Percentiles rank a stretch among this genome's conserved stretches.
phyloP scores from a whole-genome alignment of 331 rosid genomes.

The Quercus lobata region DNA sequence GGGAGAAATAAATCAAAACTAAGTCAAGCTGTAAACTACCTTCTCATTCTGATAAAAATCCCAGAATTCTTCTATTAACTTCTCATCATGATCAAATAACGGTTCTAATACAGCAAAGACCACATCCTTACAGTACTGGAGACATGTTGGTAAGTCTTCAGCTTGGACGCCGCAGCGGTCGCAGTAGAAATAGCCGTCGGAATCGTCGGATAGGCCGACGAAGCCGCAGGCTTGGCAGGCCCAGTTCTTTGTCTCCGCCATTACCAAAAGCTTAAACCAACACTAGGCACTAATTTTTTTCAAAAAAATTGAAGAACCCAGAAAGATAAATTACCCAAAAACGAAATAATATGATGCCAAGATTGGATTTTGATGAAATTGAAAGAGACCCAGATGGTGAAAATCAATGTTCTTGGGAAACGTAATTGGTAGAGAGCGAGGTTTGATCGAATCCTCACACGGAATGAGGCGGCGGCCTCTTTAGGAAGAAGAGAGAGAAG shows the following conservation, averaged over 20 bases:
- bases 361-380: too few species aligned
- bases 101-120: slow-evolving; percentile 73
- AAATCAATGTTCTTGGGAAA: too few species aligned
- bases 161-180: background rate
- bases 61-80: slow-evolving; percentile 53
- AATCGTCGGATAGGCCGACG: slow-evolving; percentile 39
- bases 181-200: slow-evolving; percentile 24
- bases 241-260: slow-evolving; percentile 38
- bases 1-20: background rate
- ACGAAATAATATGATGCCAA: too few species aligned
- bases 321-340: too few species aligned
- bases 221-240: slow-evolving; percentile 52
- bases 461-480: too few species aligned
- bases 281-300: too few species aligned
- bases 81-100: slow-evolving; percentile 48
- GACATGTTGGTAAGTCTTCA: slow-evolving; percentile 72
- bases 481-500: too few species aligned
- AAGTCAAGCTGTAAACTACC: slow-evolving; percentile 41
- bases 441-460: too few species aligned
- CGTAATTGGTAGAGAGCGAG: too few species aligned
- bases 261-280: background rate
- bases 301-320: too few species aligned
- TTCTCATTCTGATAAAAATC: slow-evolving; percentile 49
- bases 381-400: too few species aligned
- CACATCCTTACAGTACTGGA: slow-evolving; percentile 69